Percentiles rank a stretch among this genome's conserved stretches.
These are phyloP conservation scores for Aspergillus fructus DNA, from an alignment of 2,329 filamentous ascomycete species.

Conservation along the genomic window DNA sequence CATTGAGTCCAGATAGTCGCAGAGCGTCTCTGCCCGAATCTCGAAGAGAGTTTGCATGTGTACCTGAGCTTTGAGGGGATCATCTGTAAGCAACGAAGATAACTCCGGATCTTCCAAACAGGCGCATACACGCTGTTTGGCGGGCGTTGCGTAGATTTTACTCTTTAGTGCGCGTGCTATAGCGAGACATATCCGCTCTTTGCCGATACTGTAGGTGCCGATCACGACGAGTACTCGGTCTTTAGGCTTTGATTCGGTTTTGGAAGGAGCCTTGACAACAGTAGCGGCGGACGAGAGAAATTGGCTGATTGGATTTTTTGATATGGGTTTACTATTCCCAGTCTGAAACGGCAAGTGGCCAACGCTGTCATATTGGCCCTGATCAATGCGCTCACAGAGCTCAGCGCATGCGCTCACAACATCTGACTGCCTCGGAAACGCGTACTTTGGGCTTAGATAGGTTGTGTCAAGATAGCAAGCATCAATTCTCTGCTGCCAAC, in stretches of 20 bases:
- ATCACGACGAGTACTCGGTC: conserved; percentile 85
- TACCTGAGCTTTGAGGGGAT: conserved; percentile 84
- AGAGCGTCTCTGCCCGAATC: conserved; percentile 83
- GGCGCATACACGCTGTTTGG: conserved; percentile 79
- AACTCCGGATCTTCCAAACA: conserved; percentile 86
- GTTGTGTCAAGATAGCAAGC: conserved; percentile 97
- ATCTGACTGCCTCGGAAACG: conserved; percentile 84
- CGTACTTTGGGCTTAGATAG: conserved; percentile 92
- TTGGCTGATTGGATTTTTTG: conserved; percentile 61
- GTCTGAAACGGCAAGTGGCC: conserved; percentile 57
- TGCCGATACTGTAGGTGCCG: conserved; percentile 96
- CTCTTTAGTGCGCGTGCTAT: conserved; percentile 82
- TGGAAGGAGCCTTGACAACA: conserved; percentile 20
- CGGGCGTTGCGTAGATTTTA: conserved; percentile 83
- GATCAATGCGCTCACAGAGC: conserved; percentile 75
- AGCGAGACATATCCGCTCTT: conserved; percentile 90
- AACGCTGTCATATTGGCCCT: conserved; percentile 64
- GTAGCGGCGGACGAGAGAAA: conserved; percentile 55
- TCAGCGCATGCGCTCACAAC: conserved; percentile 86
- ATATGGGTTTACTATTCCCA: conserved; percentile 47
- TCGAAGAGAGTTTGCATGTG: conserved; percentile 98
- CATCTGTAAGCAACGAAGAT: conserved; percentile 69
- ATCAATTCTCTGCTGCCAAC: conserved; percentile 82
- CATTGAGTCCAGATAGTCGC: conserved; percentile 80
- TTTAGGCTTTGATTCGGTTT: conserved; percentile 36